phyloP scores from a whole-genome alignment of 2,329 filamentous ascomycete species.

The Xylaria sp. region DNA sequence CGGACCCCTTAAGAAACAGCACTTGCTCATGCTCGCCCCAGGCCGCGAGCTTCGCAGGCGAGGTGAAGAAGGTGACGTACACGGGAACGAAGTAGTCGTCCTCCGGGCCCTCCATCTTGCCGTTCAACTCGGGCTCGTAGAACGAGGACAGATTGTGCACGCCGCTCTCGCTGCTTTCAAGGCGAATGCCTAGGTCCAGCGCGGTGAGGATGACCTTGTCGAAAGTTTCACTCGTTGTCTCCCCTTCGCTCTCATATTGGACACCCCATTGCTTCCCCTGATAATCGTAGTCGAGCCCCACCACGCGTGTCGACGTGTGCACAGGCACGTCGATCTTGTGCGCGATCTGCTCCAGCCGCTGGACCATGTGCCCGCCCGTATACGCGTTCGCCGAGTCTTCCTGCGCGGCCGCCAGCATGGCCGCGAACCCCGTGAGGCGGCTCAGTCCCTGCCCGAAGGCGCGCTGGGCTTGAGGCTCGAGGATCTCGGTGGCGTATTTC shows the following conservation, averaged over 20 bases:
- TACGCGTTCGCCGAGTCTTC: slow-evolving; percentile 38
- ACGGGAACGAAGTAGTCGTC: not conserved
- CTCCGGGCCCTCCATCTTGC: too few relatives aligned
- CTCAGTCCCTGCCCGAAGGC: slow-evolving; percentile 24
- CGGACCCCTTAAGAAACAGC: not conserved
- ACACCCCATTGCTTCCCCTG: not conserved
- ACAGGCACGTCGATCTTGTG: slow-evolving; percentile 6
- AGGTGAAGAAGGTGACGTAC: slow-evolving; percentile 6
- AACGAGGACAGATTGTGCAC: not conserved
- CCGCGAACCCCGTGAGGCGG: slow-evolving; percentile 33
- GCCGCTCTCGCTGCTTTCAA: not conserved
- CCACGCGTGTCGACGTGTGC: slow-evolving; percentile 8
- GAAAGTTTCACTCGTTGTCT: slow-evolving; percentile 7
- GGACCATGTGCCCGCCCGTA: slow-evolving; percentile 34
- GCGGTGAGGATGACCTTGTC: slow-evolving; percentile 17
- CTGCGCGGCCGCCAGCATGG: slow-evolving; percentile 35
- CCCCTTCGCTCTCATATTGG: not conserved
- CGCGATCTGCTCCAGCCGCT: slow-evolving; percentile 4
- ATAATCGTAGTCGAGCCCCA: not conserved
- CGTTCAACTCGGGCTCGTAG: not conserved
- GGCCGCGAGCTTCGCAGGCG: not conserved
- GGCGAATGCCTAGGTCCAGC: not conserved
- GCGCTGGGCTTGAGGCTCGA: slow-evolving; percentile 38
- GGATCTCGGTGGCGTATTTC: slow-evolving; percentile 36
- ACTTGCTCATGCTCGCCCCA: slow-evolving; percentile 1